Evolutionary conservation across 352 stramenopile species (phyloP).

Genomic region (Phytophthora citricola): DNA sequence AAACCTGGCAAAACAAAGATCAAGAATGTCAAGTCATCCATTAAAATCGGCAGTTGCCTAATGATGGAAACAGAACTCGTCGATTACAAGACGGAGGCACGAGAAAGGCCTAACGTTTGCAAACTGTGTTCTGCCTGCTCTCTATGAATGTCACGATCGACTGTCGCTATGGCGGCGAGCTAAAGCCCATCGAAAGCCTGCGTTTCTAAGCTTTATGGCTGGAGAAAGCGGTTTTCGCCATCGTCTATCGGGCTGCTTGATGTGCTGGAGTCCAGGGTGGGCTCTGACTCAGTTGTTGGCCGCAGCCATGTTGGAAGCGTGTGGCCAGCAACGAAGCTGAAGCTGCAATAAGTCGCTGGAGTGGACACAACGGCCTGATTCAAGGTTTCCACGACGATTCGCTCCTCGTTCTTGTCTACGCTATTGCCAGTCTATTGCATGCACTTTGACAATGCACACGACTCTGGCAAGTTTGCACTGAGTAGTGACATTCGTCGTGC

Average conservation of each 20-base stretch:
- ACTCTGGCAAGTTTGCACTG: neutral
- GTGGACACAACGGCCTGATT: neutral
- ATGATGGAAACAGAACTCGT: constrained; percentile 13
- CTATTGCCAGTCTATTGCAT: neutral
- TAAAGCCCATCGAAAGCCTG: neutral
- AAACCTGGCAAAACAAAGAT: neutral
- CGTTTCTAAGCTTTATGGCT: constrained; percentile 5
- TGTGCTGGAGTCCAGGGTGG: neutral
- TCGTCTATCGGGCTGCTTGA: neutral
- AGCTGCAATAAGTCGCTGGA: constrained; percentile 17
- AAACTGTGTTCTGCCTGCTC: constrained; percentile 2
- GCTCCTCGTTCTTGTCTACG: constrained; percentile 14
- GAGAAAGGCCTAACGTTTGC: constrained; percentile 18
- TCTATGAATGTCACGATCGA: constrained; percentile 14
- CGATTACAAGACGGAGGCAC: neutral
- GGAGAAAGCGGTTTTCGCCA: constrained; percentile 9
- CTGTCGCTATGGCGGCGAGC: constrained; percentile 1
- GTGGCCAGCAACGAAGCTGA: constrained; percentile 14
- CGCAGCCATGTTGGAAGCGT: constrained; percentile 7
- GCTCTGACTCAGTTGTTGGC: constrained; percentile 5
- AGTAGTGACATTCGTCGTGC: too few relatives aligned
- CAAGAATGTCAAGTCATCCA: constrained; percentile 12
- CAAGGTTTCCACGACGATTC: constrained; percentile 8
- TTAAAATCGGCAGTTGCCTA: constrained; percentile 12
- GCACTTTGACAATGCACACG: neutral